A percentile compares a stretch with the other conserved stretches of the same genome.
Conservation (phyloP, 495 filamentous ascomycete genomes). For the Aspergillus carlsbadensis region DNA sequence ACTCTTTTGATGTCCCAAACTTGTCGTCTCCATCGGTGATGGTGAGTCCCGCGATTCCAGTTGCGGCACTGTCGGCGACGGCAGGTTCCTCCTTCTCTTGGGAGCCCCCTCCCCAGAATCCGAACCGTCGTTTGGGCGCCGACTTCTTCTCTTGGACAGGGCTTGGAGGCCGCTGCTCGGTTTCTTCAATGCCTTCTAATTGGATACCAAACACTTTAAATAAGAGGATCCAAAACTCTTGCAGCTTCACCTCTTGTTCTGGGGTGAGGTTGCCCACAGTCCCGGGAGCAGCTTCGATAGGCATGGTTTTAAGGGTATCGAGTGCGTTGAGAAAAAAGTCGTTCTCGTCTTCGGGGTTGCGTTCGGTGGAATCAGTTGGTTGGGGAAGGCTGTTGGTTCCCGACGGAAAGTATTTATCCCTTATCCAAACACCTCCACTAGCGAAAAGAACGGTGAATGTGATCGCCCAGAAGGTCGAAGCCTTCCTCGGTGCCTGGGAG, state of each 20-base stretch:
- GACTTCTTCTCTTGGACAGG: constrained; percentile 54
- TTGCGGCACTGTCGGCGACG: constrained; percentile 34
- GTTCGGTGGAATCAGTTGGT: not conserved
- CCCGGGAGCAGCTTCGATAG: constrained; percentile 58
- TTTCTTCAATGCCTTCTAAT: constrained; percentile 29
- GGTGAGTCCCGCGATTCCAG: constrained; percentile 30
- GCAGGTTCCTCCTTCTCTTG: constrained; percentile 55
- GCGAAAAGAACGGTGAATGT: constrained; percentile 33
- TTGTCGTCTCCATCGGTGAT: constrained; percentile 76
- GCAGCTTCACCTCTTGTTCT: constrained; percentile 85
- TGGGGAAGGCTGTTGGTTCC: constrained; percentile 10
- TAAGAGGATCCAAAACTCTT: constrained; percentile 77
- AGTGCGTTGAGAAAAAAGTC: constrained; percentile 38
- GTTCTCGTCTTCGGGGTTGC: constrained; percentile 12
- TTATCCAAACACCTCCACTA: constrained; percentile 38
- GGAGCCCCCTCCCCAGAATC: constrained; percentile 56
- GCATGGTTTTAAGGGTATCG: constrained; percentile 43
- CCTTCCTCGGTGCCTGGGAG: constrained; percentile 33
- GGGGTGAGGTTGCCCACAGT: constrained; percentile 83
- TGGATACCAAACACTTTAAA: constrained; percentile 78
- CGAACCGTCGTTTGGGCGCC: constrained; percentile 63
- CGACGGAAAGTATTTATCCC: constrained; percentile 30
- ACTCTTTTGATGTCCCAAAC: constrained; percentile 86
- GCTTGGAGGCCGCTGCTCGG: constrained; percentile 21
- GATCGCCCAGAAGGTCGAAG: constrained; percentile 41